phyloP scores from a whole-genome alignment of 2,329 filamentous ascomycete genomes.

The Alternaria gansuensis region DNA sequence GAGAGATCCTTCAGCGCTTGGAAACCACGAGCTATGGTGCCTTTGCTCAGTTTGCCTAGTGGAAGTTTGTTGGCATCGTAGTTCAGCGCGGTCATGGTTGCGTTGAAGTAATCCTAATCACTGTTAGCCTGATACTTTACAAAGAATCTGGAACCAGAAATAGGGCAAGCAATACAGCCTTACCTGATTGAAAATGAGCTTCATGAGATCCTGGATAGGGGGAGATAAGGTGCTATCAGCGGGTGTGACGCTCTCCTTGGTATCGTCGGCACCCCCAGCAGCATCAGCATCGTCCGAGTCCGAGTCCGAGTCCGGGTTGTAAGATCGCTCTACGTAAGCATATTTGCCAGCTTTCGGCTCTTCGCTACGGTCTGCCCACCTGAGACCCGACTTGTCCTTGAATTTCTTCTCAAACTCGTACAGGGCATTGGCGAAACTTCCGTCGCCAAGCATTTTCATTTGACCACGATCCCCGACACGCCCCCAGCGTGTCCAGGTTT shows the following conservation, averaged over 20 bases:
- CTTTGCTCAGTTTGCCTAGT: slow-evolving; percentile 82
- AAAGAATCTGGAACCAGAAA: not conserved
- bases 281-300: slow-evolving; percentile 32
- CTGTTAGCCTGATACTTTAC: not conserved
- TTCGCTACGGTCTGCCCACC: slow-evolving; percentile 60
- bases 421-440: slow-evolving; percentile 53
- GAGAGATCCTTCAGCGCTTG: slow-evolving; percentile 79
- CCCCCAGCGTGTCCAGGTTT: slow-evolving; percentile 82
- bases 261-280: slow-evolving; percentile 7
- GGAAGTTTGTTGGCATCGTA: slow-evolving; percentile 81
- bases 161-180: not conserved
- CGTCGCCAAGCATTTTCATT: slow-evolving; percentile 53
- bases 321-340: slow-evolving; percentile 80
- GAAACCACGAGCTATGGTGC: slow-evolving; percentile 78
- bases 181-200: slow-evolving; percentile 80
- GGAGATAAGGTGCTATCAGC: slow-evolving; percentile 64
- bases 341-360: slow-evolving; percentile 72
- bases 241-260: slow-evolving; percentile 42
- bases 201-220: slow-evolving; percentile 73
- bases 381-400: slow-evolving; percentile 64
- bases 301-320: slow-evolving; percentile 71
- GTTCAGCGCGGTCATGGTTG: slow-evolving; percentile 71
- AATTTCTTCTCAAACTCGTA: slow-evolving; percentile 64
- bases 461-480: slow-evolving; percentile 70
- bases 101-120: slow-evolving; percentile 67